phyloP scores from a whole-genome alignment of 352 stramenopile species.

The Globisporangium megalacanthum region DNA sequence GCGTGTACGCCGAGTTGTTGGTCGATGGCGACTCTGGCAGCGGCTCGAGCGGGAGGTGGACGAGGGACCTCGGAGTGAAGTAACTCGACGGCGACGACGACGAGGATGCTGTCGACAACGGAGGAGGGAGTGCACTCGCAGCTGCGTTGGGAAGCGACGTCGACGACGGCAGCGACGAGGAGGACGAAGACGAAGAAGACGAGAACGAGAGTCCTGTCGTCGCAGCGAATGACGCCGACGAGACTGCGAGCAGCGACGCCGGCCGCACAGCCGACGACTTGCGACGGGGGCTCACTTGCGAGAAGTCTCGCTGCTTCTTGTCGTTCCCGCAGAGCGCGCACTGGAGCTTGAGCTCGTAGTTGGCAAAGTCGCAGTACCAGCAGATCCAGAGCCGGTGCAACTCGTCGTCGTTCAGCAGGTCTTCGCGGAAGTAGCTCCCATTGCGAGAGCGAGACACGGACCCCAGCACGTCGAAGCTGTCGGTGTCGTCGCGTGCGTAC shows the following conservation, averaged over 20 bases:
- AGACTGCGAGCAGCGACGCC: constrained; percentile 22
- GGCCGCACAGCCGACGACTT: constrained; percentile 25
- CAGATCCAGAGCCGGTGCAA: constrained; percentile 46
- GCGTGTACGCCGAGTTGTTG: constrained; percentile 1
- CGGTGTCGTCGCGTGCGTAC: constrained; percentile 1
- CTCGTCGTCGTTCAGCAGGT: constrained; percentile 48
- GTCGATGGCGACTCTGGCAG: constrained; percentile 14
- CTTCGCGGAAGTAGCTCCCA: constrained; percentile 33
- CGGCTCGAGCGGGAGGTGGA: constrained; percentile 11
- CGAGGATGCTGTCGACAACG: background rate
- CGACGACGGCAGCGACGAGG: background rate
- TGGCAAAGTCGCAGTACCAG: constrained; percentile 49
- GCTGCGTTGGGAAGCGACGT: background rate
- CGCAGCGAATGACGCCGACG: constrained; percentile 11
- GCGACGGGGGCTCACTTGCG: constrained; percentile 10
- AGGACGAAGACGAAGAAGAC: constrained; percentile 9
- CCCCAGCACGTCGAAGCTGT: constrained; percentile 21
- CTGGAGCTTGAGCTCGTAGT: constrained; percentile 49
- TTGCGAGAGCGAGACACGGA: constrained; percentile 9
- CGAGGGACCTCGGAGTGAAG: constrained; percentile 11
- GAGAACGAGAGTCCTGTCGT: constrained; percentile 20
- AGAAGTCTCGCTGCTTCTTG: constrained; percentile 27
- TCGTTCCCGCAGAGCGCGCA: constrained; percentile 41
- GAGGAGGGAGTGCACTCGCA: too few species aligned
- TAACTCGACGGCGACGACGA: constrained; percentile 1